Evolutionary conservation across 164 flowering plant genomes (phyloP).

Genomic region (Kingdonia uniflora): DNA sequence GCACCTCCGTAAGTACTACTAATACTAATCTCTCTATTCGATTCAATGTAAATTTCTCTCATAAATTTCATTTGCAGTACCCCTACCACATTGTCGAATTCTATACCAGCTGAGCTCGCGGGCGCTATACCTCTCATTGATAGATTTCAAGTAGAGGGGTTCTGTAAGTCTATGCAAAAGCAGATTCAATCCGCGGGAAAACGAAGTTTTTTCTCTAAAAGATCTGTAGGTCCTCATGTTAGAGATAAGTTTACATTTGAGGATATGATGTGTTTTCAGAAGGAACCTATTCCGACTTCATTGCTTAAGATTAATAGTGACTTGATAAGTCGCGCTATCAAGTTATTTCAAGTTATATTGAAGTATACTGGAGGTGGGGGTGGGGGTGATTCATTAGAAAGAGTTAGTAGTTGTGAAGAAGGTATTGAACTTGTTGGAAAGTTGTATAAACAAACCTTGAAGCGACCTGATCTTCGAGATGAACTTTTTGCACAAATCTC

Average conservation of each 20-base stretch:
- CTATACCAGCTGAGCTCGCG: constrained; percentile 76
- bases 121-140: constrained; percentile 88
- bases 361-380: constrained; percentile 96
- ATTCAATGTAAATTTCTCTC: no score
- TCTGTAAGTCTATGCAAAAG: constrained; percentile 85
- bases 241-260: constrained; percentile 85
- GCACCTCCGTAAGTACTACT: constrained; percentile 60
- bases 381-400: constrained; percentile 78
- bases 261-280: constrained; percentile 98
- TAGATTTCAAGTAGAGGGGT: constrained; percentile 95
- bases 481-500: constrained; percentile 88
- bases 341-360: constrained; percentile 71
- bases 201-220: constrained; percentile 89
- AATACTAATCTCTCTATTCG: no score
- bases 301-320: constrained; percentile 77
- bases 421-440: constrained; percentile 79
- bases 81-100: constrained; percentile 51
- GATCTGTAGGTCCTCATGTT: constrained; percentile 56
- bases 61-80: constrained; percentile 44
- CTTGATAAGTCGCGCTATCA: constrained; percentile 66
- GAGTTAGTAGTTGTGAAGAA: constrained; percentile 61
- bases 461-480: constrained; percentile 94
- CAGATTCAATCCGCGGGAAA: constrained; percentile 81
- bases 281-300: constrained; percentile 97
- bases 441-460: constrained; percentile 78